These are phyloP conservation scores for Boletus pseudopeckii DNA, from an alignment of 768 basidiomycete genomes.

Conservation along the genomic window DNA sequence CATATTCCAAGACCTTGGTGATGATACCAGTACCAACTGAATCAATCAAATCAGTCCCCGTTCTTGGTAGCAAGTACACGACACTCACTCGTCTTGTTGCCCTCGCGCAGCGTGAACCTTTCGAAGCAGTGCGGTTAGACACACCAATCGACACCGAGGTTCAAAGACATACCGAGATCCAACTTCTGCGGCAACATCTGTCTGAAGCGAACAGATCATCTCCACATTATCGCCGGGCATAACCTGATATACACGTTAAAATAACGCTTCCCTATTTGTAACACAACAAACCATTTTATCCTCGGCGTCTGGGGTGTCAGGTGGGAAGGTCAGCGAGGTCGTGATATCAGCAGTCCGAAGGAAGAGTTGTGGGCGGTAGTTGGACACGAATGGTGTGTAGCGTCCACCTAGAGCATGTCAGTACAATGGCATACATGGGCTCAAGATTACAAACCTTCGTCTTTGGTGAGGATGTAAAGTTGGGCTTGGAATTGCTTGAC, in stretches of 20 bases:
- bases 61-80: neutral
- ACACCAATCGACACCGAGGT: neutral
- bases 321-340: constrained; percentile 78
- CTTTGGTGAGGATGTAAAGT: constrained; percentile 58
- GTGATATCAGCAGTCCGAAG: constrained; percentile 95
- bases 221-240: constrained; percentile 99
- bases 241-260: constrained; percentile 44
- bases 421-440: constrained; percentile 44
- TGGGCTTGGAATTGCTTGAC: constrained; percentile 93
- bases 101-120: constrained; percentile 89
- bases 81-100: constrained; percentile 81
- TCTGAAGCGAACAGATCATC: constrained; percentile 77
- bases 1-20: constrained; percentile 69
- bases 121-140: neutral
- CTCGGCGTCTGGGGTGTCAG: constrained; percentile 71
- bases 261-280: neutral
- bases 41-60: constrained; percentile 10
- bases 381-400: constrained; percentile 87
- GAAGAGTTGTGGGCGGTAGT: constrained; percentile 95
- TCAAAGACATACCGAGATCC: constrained; percentile 61
- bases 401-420: constrained; percentile 52
- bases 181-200: constrained; percentile 85
- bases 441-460: constrained; percentile 37
- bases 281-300: constrained; percentile 74
- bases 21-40: constrained; percentile 93